Conservation (phyloP, 257 asterid species). For the Solanum arcanum region DNA sequence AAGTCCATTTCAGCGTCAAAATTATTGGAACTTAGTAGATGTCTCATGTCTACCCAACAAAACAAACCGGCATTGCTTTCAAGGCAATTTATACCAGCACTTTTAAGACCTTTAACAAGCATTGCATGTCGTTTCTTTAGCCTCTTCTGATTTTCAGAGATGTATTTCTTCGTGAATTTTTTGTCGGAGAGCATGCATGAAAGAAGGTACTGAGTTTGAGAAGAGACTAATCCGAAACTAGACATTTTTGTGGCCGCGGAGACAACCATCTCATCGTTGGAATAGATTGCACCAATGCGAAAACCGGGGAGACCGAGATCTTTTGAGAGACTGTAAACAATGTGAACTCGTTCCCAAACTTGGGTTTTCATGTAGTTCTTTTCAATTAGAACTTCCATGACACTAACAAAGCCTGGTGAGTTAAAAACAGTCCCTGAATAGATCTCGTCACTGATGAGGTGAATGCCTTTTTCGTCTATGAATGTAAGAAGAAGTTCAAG, state of each 20-base stretch:
- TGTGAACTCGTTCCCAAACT: slow-evolving; percentile 55
- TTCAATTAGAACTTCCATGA: slow-evolving; percentile 45
- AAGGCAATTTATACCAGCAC: slow-evolving; percentile 41
- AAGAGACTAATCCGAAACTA: slow-evolving; percentile 74
- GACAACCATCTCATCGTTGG: slow-evolving; percentile 52
- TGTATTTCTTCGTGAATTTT: slow-evolving; percentile 33
- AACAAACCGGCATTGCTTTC: slow-evolving; percentile 68
- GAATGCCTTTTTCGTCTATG: slow-evolving; percentile 44
- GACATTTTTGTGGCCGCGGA: slow-evolving; percentile 83
- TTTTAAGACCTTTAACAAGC: slow-evolving; percentile 40
- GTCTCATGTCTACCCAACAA: slow-evolving; percentile 87
- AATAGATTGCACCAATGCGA: slow-evolving; percentile 70
- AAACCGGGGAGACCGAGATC: slow-evolving; percentile 89
- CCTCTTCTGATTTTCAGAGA: slow-evolving; percentile 37
- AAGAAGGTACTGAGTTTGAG: slow-evolving; percentile 63
- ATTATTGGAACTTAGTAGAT: slow-evolving; percentile 28
- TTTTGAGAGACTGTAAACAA: slow-evolving; percentile 77
- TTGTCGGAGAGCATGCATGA: slow-evolving; percentile 64
- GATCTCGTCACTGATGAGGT: slow-evolving; percentile 77
- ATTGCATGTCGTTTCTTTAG: slow-evolving; percentile 44
- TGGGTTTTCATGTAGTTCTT: slow-evolving; percentile 13
- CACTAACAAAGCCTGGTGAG: slow-evolving; percentile 47
- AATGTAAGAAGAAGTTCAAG: slow-evolving; percentile 45
- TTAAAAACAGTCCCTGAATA: slow-evolving; percentile 69
- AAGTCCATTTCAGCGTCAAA: slow-evolving; percentile 64